A percentile compares a stretch with the other conserved stretches of the same genome.
These are phyloP conservation scores for Trichoderma koningii DNA, from an alignment of 2,329 filamentous ascomycete species.

Conservation along the genomic window DNA sequence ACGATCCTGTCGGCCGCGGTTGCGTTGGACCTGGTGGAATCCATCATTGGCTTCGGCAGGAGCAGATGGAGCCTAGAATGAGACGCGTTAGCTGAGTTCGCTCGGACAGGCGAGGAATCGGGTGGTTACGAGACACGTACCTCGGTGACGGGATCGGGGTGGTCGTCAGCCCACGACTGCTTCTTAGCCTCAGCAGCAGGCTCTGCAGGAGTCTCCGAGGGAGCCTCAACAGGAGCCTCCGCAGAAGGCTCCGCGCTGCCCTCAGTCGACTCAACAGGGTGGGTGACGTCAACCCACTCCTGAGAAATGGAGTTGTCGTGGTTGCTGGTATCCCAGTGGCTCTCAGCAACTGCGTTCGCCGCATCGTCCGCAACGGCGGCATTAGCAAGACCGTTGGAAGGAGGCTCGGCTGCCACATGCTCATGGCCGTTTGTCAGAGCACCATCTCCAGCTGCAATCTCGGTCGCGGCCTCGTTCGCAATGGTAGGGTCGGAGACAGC, in stretches of 20 bases:
- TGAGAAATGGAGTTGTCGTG: conserved; percentile 50
- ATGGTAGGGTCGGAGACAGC: conserved; percentile 64
- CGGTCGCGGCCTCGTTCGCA: conserved; percentile 66
- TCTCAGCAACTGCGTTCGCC: conserved; percentile 63
- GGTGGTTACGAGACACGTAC: conserved; percentile 39
- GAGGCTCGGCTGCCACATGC: conserved; percentile 42
- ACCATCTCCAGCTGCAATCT: conserved; percentile 57
- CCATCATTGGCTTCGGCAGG: conserved; percentile 59
- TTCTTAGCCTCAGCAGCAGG: conserved; percentile 49
- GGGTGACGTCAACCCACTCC: conserved; percentile 72
- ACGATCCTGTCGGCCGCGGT: conserved; percentile 57
- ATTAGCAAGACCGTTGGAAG: conserved; percentile 50
- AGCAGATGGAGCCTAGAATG: conserved; percentile 40
- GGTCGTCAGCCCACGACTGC: conserved; percentile 82
- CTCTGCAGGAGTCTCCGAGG: not conserved
- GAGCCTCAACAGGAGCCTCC: not conserved
- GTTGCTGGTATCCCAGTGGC: conserved; percentile 62
- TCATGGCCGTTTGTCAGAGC: conserved; percentile 47
- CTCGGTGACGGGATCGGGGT: conserved; percentile 56
- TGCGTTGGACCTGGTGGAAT: conserved; percentile 71
- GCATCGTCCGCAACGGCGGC: conserved; percentile 54
- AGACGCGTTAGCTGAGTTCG: conserved; percentile 13
- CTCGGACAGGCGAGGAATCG: not conserved
- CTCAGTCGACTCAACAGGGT: conserved; percentile 71
- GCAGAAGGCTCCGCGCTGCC: conserved; percentile 44